Evolutionary conservation across 2,329 filamentous ascomycete species (phyloP), one percentile per base, ranked within the genome.

Genomic region (Cladosporium halotolerans): DNA sequence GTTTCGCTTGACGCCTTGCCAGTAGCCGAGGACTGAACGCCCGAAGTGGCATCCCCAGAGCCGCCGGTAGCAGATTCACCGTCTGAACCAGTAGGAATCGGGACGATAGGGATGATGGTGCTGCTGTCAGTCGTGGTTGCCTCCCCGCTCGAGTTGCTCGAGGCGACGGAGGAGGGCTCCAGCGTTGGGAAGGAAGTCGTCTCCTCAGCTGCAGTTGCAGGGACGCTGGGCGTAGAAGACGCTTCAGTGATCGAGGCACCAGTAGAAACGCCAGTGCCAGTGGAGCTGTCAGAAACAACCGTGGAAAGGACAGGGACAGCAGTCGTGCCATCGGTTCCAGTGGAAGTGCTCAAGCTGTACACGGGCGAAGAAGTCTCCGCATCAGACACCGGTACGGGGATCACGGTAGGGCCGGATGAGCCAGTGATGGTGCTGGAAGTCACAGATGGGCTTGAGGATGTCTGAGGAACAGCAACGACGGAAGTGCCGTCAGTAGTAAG

Each of bases 391-490:
- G 49, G 46, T n/a, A 50, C 54, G 19, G 56, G 53, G 18, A 54
- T 42, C n/a, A 55, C 49, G 6, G 45, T 55, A 9, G 52, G 43
- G 31, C 54, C 57, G 6, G 50, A 54, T 4, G 55, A 55, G 34
- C 50, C 48, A 19, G 52, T 58, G 32, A 55, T 56, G 18, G 53
- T 57, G 16, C 33, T 45, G 9, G 57, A 57, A 4, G 55, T 58
- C 14, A 53, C 42, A 28, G 52, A 28, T 13, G 57, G 47, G 32
- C 53, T 41, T 4, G 58, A 58, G 4, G 57, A 38, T 10, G 56
- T 60, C 1, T 60, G 42, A 16, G 62, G 57, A 14, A 65, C 52
- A 11, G 62, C 58, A 19, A 64, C 56, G 18, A 62, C 55, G 8
- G 58, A 34, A 9, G 42, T 36, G 13, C 33, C 40, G 2, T 51